Evolutionary conservation across 176 grass and related monocot genomes (phyloP), one percentile per base, ranked within the genome.

Genomic region (Triticum dicoccoides): DNA sequence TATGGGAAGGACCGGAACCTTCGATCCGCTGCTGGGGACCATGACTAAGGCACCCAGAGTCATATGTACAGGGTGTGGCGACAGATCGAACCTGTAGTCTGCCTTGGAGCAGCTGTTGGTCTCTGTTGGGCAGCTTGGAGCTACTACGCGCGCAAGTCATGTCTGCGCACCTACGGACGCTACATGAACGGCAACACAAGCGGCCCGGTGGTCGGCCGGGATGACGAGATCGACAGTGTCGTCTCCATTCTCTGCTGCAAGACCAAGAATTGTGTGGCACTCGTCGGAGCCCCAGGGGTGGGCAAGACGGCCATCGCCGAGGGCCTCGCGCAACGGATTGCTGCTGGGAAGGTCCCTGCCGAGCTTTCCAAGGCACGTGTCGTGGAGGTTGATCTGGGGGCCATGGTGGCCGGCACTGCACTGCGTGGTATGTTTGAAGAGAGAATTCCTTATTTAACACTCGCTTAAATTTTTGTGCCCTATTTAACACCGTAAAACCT

Each of bases 241-340:
- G 5, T 73, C 11, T 73, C 69, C 69, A 73, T 73, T 44, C 69
- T 73, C 38, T 73, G 69, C 69, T 73, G 69, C 21, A 73, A 73
- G 38, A 73, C 69, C 37, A 73, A 73, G 69, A 73, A 73, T n/a
- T 73, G 69, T 23, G 69, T n/a, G 4, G 69, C 69, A 23, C 69
- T 73, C 37, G 69, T 73, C 21, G 38, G 69, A 11, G 69, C 69
- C 69, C 69, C 69, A 23, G 69, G 69, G 38, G 69, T 73, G 5
- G 69, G 69, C 38, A 73, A 73, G 69, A 73, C 38, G 21, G 69
- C 69, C 69, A 73, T 73, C 2, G 38, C 11, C 7, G 70, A 73
- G 38, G 70, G 70, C 21, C 70, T 73, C 11, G 70, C 39, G 6
- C 70, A 73, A 5, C n/a, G 39, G 11, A 73, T 73, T 7, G 70